Conservation (phyloP, 306 rosid species). For the Cucurbita maxima region DNA sequence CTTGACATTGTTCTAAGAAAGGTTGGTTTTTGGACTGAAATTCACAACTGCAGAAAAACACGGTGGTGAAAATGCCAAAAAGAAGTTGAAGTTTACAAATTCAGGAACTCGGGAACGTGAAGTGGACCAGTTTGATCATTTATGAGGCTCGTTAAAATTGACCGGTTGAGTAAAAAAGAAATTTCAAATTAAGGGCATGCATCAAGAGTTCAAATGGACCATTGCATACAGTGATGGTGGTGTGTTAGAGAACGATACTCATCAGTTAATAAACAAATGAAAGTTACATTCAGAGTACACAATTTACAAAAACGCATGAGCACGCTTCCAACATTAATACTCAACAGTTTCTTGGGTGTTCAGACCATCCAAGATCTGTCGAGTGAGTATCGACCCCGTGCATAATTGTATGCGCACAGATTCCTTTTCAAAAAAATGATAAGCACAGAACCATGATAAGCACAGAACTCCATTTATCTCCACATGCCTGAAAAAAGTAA, state of each 20-base stretch:
- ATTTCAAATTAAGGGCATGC: not conserved
- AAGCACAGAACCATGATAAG: not conserved
- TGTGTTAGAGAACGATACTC: not conserved
- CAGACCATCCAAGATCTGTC: not conserved
- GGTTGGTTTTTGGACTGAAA: not conserved
- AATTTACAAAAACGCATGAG: not conserved
- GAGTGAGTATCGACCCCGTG: not conserved
- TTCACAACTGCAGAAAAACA: not conserved
- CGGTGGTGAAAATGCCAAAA: not conserved
- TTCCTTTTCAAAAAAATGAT: not conserved
- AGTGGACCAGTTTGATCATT: not conserved
- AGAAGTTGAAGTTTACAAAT: not conserved
- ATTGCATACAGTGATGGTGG: not conserved
- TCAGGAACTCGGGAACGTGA: not conserved
- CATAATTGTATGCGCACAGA: not conserved
- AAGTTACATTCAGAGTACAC: not conserved
- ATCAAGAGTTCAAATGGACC: not conserved
- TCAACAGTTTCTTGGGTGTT: not conserved
- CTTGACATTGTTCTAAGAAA: not conserved
- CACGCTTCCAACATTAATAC: not conserved
- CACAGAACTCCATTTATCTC: not conserved
- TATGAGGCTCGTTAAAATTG: not conserved
- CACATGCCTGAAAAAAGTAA: not conserved
- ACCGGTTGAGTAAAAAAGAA: not conserved
- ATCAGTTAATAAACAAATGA: not conserved